These are phyloP conservation scores for Narthecium ossifragum DNA, from an alignment of 106 monocot genomes.

Conservation along the genomic window DNA sequence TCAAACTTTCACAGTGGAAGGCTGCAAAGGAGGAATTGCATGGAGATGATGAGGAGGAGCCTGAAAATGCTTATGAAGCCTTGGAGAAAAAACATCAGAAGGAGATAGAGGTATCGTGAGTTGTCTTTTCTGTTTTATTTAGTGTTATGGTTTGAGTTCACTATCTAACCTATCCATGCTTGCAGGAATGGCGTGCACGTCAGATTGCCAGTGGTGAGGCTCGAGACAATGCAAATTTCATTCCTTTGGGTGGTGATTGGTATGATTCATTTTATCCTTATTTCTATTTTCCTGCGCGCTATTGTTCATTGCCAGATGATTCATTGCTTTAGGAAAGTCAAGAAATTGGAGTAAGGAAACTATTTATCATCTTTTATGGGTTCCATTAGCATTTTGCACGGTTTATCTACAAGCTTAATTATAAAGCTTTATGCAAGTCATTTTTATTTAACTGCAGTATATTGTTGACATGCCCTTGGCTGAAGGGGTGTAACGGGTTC, in stretches of 20 bases:
- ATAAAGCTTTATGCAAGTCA: no score
- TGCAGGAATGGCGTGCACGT: constrained; percentile 69
- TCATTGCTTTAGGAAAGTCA: no score
- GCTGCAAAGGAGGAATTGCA: constrained; percentile 96
- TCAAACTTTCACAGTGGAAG: constrained; percentile 57
- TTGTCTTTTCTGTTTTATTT: neutral
- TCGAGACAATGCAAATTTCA: constrained; percentile 92
- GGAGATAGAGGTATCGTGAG: constrained; percentile 71
- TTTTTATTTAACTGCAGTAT: no score
- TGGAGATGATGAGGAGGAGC: constrained; percentile 72
- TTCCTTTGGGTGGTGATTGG: constrained; percentile 94
- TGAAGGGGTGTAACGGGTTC: no score
- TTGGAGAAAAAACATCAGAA: constrained; percentile 83
- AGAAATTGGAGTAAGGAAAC: no score
- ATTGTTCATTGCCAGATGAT: no score
- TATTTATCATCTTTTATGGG: no score
- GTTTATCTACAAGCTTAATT: no score
- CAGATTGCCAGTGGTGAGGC: constrained; percentile 91
- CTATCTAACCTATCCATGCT: neutral
- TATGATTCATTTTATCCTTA: no score
- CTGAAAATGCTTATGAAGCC: constrained; percentile 59
- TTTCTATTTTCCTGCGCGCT: no score
- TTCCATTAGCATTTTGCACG: no score
- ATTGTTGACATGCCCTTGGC: no score
- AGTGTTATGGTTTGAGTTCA: neutral